Percentiles rank a stretch among this genome's conserved stretches.
Evolutionary conservation across 2,329 filamentous ascomycete species (phyloP).

Genomic region (Penicillium sp.): DNA sequence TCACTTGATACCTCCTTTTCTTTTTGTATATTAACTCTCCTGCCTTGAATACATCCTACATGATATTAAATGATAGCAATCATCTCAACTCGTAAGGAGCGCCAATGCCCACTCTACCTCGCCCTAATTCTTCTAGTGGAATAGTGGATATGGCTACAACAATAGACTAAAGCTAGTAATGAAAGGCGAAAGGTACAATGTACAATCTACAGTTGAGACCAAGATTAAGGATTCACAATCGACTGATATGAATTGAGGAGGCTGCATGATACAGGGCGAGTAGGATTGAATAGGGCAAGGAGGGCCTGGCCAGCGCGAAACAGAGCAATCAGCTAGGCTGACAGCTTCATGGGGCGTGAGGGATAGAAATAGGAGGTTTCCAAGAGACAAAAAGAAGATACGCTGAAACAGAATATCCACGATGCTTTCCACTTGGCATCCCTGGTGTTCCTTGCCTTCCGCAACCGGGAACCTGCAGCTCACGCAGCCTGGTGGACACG

Average conservation of each 20-base stretch:
- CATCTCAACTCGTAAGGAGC: too few species aligned
- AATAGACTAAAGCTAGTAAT: neutral
- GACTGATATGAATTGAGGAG: constrained; percentile 5
- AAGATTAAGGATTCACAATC: neutral
- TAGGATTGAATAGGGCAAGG: neutral
- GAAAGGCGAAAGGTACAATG: neutral
- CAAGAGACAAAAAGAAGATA: neutral
- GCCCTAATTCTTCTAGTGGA: too few species aligned
- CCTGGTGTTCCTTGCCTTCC: neutral
- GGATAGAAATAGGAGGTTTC: neutral
- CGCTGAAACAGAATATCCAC: neutral
- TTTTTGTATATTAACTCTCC: neutral
- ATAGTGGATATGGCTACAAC: neutral
- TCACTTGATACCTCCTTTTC: constrained; percentile 12
- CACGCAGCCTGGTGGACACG: neutral
- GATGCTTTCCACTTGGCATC: neutral
- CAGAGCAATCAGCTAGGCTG: neutral
- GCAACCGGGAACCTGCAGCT: neutral
- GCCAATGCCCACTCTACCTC: too few species aligned
- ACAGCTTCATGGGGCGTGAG: neutral
- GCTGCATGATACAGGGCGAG: constrained; percentile 8
- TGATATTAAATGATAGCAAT: neutral
- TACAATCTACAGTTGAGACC: neutral
- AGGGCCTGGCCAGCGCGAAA: neutral
- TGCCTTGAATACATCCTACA: neutral